Percentiles rank a stretch among this genome's conserved stretches.
phyloP scores from a whole-genome alignment of 306 rosid species.

The Lotus japonicus region DNA sequence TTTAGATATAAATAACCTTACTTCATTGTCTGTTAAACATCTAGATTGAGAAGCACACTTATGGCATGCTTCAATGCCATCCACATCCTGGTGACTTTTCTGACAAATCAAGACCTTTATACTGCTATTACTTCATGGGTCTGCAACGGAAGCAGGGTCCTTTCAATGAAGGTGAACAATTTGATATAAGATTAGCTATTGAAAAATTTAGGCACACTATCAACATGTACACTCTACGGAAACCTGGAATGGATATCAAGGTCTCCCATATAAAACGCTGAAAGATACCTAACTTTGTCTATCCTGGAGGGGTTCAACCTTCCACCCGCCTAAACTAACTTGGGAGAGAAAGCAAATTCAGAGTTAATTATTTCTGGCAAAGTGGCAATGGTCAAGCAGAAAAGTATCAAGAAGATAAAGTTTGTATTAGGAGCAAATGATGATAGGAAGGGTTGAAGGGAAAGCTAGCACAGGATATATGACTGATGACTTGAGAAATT shows the following conservation, averaged over 20 bases:
- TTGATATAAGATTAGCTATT: conserved; percentile 69
- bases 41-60: conserved; percentile 78
- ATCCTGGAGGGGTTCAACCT: conserved; percentile 71
- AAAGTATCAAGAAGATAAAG: conserved; percentile 33
- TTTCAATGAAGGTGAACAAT: conserved; percentile 46
- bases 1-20: no score
- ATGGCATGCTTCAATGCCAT: conserved; percentile 80
- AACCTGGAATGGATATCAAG: conserved; percentile 64
- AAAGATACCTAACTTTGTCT: conserved; percentile 65
- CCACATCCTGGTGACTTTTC: conserved; percentile 87
- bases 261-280: conserved; percentile 70
- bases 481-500: no score
- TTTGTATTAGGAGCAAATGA: not conserved
- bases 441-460: no score
- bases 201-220: conserved; percentile 70
- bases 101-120: conserved; percentile 62
- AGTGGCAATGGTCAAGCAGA: conserved; percentile 40
- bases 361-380: conserved; percentile 50
- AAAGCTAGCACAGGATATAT: no score
- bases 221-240: conserved; percentile 45
- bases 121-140: conserved; percentile 80
- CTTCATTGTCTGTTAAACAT: conserved; percentile 15
- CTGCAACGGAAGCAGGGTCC: conserved; percentile 81
- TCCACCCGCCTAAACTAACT: conserved; percentile 43
- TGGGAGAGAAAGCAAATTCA: conserved; percentile 55